Evolutionary conservation across 805 yeast genomes (phyloP).

Genomic region (Kluyveromyces nonfermentans): DNA sequence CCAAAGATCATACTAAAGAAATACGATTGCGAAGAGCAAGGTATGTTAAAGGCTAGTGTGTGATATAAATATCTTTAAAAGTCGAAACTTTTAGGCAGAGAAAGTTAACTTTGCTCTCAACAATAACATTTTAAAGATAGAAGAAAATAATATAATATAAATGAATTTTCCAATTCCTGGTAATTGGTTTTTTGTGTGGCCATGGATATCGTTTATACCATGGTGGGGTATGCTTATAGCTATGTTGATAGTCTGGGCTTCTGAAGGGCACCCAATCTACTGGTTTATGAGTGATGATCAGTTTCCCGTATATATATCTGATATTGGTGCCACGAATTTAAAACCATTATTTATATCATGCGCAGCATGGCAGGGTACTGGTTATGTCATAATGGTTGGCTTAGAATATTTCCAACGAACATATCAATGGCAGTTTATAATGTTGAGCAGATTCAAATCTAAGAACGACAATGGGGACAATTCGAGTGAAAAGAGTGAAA

Average conservation of each 20-base stretch:
- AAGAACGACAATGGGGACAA: not conserved
- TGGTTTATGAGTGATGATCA: constrained; percentile 39
- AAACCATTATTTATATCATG: constrained; percentile 80
- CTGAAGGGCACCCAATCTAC: constrained; percentile 69
- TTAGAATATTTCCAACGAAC: constrained; percentile 57
- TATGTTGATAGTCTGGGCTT: constrained; percentile 67
- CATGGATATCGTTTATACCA: constrained; percentile 52
- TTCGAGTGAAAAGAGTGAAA: constrained; percentile 10
- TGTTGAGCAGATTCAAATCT: not conserved
- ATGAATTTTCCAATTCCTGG: constrained; percentile 18
- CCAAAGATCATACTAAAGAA: too few relatives aligned
- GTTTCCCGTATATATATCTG: constrained; percentile 63
- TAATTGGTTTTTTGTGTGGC: constrained; percentile 47
- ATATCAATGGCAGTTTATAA: constrained; percentile 33
- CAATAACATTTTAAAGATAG: not conserved
- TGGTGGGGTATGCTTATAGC: constrained; percentile 94
- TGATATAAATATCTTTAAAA: too few relatives aligned
- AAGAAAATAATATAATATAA: not conserved
- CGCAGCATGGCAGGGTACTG: constrained; percentile 66
- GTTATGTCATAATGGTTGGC: constrained; percentile 53
- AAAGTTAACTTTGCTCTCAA: not conserved
- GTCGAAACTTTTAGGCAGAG: not conserved
- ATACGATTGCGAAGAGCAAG: too few relatives aligned
- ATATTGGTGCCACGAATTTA: constrained; percentile 79
- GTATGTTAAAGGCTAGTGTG: too few relatives aligned